Evolutionary conservation across 495 filamentous ascomycete genomes (phyloP).

Genomic region (Parathielavia appendiculata): DNA sequence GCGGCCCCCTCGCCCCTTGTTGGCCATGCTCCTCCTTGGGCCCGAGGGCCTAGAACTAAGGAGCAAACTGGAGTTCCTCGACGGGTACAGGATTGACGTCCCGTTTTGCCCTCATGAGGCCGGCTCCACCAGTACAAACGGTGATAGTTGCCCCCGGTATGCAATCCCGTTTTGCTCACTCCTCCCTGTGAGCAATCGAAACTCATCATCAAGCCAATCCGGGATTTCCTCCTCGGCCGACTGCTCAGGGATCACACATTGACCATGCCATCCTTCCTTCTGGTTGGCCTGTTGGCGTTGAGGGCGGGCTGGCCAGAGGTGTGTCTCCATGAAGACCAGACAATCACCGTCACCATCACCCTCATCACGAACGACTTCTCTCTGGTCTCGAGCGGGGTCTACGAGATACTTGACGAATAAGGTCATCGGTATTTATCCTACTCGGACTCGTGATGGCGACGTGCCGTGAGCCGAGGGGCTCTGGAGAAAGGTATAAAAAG

Average conservation of each 20-base stretch:
- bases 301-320: conserved; percentile 42
- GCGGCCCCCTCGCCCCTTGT: conserved; percentile 23
- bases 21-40: conserved; percentile 19
- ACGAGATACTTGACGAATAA: conserved; percentile 42
- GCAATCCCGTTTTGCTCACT: conserved; percentile 27
- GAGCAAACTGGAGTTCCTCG: conserved; percentile 16
- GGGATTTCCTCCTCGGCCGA: conserved; percentile 27
- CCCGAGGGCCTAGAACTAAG: conserved; percentile 26
- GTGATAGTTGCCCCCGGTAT: conserved; percentile 35
- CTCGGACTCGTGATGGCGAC: conserved; percentile 37
- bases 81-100: conserved; percentile 23
- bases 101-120: conserved; percentile 19
- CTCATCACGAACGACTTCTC: conserved; percentile 31
- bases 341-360: conserved; percentile 36
- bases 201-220: conserved; percentile 38
- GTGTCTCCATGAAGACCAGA: conserved; percentile 22
- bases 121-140: conserved; percentile 33
- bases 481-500: conserved; percentile 61
- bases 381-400: conserved; percentile 43
- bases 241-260: conserved; percentile 37
- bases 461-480: conserved; percentile 20
- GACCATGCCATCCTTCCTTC: conserved; percentile 26
- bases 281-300: conserved; percentile 48
- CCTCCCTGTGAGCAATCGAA: conserved; percentile 46
- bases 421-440: conserved; percentile 47